Percentiles rank a stretch among this genome's conserved stretches.
These are phyloP conservation scores for Trypanosoma rangeli DNA, from an alignment of 208 protist genomes.

Conservation along the genomic window DNA sequence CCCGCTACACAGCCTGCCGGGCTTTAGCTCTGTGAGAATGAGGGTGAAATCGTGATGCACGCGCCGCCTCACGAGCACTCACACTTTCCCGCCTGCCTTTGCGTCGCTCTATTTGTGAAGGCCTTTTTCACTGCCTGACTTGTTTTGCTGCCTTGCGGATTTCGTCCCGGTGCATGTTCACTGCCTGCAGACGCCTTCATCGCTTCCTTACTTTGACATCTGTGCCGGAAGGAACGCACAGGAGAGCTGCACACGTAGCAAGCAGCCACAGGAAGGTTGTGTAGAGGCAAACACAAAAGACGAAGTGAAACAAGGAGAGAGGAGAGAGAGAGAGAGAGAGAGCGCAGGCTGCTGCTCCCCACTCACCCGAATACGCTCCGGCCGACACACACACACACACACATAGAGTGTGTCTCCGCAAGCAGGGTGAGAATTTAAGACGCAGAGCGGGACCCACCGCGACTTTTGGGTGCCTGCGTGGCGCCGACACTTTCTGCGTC, in stretches of 20 bases:
- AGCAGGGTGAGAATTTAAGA: too few relatives aligned
- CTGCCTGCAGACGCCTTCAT: slow-evolving; percentile 4
- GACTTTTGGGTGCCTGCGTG: too few relatives aligned
- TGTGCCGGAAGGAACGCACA: neutral
- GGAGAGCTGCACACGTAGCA: neutral
- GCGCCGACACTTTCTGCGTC: too few relatives aligned
- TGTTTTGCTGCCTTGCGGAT: slow-evolving; percentile 19
- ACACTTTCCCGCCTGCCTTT: neutral
- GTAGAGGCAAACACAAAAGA: neutral
- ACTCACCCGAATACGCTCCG: too few relatives aligned
- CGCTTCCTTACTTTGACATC: neutral
- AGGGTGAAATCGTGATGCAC: slow-evolving; percentile 1
- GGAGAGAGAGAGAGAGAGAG: too few relatives aligned
- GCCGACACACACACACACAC: too few relatives aligned
- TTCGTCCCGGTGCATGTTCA: neutral
- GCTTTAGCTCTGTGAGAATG: slow-evolving; percentile 15
- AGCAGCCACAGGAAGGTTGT: neutral
- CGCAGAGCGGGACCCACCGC: too few relatives aligned
- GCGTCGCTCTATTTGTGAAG: slow-evolving; percentile 16
- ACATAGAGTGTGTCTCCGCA: too few relatives aligned
- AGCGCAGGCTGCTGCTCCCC: too few relatives aligned
- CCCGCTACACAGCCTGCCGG: slow-evolving; percentile 43
- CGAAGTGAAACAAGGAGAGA: neutral
- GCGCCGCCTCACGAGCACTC: neutral
- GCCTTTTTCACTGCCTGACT: neutral